A percentile compares a stretch with the other conserved stretches of the same genome.
These are phyloP conservation scores for Coprinellus aureogranulatus DNA, from an alignment of 768 basidiomycete species.

Conservation along the genomic window DNA sequence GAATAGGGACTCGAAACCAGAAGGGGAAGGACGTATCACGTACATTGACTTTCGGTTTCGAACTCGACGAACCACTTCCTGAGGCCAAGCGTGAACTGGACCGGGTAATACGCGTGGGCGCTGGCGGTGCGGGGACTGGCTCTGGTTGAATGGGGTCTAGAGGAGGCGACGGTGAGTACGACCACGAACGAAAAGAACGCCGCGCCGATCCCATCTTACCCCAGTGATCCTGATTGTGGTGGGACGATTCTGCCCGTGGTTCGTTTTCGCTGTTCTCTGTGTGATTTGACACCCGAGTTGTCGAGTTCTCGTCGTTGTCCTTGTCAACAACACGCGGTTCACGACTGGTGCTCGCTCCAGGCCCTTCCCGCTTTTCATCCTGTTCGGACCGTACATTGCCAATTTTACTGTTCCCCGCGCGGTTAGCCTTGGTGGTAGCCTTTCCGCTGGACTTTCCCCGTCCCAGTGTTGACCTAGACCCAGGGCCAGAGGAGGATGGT, in stretches of 20 bases:
- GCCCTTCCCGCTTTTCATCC: neutral
- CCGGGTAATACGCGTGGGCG: neutral
- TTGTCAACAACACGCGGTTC: neutral
- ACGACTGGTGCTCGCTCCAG: neutral
- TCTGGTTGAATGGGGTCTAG: neutral
- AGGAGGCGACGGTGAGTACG: neutral
- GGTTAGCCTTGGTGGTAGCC: neutral
- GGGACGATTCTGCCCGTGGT: neutral
- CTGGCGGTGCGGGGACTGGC: neutral
- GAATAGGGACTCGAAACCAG: neutral
- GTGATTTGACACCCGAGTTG: neutral
- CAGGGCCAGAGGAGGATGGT: slow-evolving; percentile 5
- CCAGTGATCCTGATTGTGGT: neutral
- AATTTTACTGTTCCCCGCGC: neutral
- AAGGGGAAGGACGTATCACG: neutral
- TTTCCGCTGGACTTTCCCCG: neutral
- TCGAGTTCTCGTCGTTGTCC: neutral
- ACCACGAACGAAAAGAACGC: neutral
- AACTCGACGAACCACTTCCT: neutral
- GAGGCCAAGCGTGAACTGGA: neutral
- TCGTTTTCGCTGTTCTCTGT: neutral
- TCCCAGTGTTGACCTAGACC: neutral
- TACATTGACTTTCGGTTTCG: slow-evolving; percentile 1
- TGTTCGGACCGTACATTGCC: neutral
- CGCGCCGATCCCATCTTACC: neutral